Evolutionary conservation across 176 grass and related monocot genomes (phyloP).

Genomic region (Lolium perenne): DNA sequence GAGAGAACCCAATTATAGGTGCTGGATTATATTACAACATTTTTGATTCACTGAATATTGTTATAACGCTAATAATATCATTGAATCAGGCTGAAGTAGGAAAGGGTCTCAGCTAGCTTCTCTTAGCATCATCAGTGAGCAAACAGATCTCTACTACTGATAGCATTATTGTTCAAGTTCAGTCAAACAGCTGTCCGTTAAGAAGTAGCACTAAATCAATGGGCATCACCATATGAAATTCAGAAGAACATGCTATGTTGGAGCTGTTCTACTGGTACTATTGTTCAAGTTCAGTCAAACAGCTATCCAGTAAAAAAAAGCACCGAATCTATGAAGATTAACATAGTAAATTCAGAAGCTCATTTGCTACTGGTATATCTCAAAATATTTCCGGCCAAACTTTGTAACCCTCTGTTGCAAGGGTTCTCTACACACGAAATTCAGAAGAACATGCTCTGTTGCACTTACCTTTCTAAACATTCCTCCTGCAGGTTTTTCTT

Average conservation of each 20-base stretch:
- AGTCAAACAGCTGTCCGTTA: background rate
- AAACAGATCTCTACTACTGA: background rate
- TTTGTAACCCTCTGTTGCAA: background rate
- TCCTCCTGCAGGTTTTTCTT: background rate
- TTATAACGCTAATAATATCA: background rate
- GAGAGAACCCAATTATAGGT: background rate
- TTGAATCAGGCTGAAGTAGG: background rate
- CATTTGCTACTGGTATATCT: background rate
- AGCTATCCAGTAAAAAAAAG: background rate
- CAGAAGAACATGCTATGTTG: background rate
- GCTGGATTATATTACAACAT: background rate
- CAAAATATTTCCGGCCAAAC: background rate
- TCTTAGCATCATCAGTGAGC: too few species aligned
- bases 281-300: background rate
- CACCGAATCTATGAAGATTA: background rate
- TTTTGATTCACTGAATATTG: too few species aligned
- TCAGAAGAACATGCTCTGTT: background rate
- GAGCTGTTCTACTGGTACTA: background rate
- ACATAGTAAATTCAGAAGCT: background rate
- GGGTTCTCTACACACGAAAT: background rate
- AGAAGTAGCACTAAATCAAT: background rate
- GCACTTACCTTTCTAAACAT: slow-evolving; percentile 22
- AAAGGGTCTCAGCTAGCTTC: too few species aligned
- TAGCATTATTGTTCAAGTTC: background rate
- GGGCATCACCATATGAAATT: background rate